These are phyloP conservation scores for Lomentospora prolificans DNA, from an alignment of 2,329 filamentous ascomycete genomes.

Conservation along the genomic window DNA sequence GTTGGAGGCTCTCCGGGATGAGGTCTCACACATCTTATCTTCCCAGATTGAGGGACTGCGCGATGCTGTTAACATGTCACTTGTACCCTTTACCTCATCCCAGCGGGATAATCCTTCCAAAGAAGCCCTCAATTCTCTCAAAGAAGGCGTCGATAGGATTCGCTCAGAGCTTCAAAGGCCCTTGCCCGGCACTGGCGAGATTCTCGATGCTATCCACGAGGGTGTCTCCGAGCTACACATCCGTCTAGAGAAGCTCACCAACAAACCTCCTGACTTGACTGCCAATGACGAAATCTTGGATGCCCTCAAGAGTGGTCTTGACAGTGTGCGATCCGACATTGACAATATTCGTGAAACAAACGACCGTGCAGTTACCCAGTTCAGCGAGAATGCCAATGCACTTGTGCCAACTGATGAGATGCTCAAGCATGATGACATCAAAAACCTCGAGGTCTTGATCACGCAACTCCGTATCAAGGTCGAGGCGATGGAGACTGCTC, in stretches of 20 bases:
- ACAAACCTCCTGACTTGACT: slow-evolving; percentile 73
- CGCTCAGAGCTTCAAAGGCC: slow-evolving; percentile 63
- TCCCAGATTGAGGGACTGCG: slow-evolving; percentile 75
- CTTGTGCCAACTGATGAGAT: slow-evolving; percentile 30
- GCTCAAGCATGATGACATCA: slow-evolving; percentile 63
- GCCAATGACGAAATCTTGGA: slow-evolving; percentile 85
- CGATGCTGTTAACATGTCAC: slow-evolving; percentile 61
- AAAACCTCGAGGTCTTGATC: slow-evolving; percentile 76
- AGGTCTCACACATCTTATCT: slow-evolving; percentile 63
- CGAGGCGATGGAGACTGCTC: slow-evolving; percentile 39
- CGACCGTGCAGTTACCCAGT: slow-evolving; percentile 39
- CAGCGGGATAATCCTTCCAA: slow-evolving; percentile 22
- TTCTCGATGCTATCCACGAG: slow-evolving; percentile 82
- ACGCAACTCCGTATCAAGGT: slow-evolving; percentile 76
- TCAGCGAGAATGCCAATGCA: slow-evolving; percentile 35
- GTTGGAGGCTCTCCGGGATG: slow-evolving; percentile 56
- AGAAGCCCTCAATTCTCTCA: slow-evolving; percentile 62
- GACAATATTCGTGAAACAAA: slow-evolving; percentile 55
- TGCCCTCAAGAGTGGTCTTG: slow-evolving; percentile 72
- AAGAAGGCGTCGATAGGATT: slow-evolving; percentile 63
- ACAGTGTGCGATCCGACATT: slow-evolving; percentile 66
- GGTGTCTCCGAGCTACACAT: slow-evolving; percentile 68
- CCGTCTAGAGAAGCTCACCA: slow-evolving; percentile 66
- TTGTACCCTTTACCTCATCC: slow-evolving; percentile 46
- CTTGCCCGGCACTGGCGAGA: slow-evolving; percentile 68